Base-by-base conservation (phyloP, 2,329 filamentous ascomycete genomes). In the Colletotrichum cereale region DNA sequence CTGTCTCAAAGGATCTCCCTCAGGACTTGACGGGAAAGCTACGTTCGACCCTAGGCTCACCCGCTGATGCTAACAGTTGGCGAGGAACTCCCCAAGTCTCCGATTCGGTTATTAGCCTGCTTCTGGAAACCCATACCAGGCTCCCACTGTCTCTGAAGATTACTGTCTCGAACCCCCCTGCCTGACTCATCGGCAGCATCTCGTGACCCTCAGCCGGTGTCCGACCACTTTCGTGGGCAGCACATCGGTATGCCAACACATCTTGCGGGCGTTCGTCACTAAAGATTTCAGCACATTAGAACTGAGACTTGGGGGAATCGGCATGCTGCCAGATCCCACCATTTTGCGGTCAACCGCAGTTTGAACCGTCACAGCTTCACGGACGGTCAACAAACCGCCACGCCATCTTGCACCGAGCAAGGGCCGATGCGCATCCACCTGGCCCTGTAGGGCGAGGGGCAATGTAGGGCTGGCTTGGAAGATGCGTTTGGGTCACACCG, bases 391-490 rank as follows among this genome's bases (percentile, higher is more conserved):
- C 3, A 50, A 38, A 14, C 44, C 36, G 34, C 34, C 14, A 24
- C 12, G 16, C 57, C 24, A 24, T 26, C 12, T 42, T 52, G 68
- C 31, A 44, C 38, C 40, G 61, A 72, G 38, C 53, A 11, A 47
- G 40, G 52, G 3, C 66, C 38, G 34, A 36, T 40, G 44, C 29
- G 40, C 38, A 36, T 18, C n/a, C 42, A 40, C 36, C 34, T 52
- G 61, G 70, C 69, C 69, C 47, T 50, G 58, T 69, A 72, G 47
- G 69, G 69, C 69, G 61, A 63, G 14, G 24, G 36, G 31, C 38
- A n/a, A 58, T 52, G 56, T 66, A 71, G 62, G 70, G 61, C 70
- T 72, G 67, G 36, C 62, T 47, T 55, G 65, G 21, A 60, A 12
- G 47, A 64, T 53, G 55, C 38, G 38, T 55, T 47, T 42, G 55